These are phyloP conservation scores for Wallacemonas sp. DNA, from an alignment of 208 protist genomes.

Conservation along the genomic window DNA sequence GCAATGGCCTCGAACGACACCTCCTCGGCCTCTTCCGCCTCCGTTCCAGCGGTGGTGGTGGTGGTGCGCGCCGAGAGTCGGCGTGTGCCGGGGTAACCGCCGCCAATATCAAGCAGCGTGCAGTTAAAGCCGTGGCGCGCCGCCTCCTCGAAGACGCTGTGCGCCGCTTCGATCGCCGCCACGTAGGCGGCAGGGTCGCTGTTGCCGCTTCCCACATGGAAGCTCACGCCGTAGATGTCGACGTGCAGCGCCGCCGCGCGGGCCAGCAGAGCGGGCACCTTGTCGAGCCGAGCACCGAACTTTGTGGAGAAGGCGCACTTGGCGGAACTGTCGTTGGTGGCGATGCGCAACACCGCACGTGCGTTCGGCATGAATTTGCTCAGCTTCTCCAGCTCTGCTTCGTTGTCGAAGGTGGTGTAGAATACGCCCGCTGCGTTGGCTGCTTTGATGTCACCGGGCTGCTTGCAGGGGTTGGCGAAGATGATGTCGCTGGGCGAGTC, in stretches of 20 bases:
- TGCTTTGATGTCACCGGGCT: conserved; percentile 46
- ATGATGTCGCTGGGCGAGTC: conserved; percentile 54
- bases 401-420: conserved; percentile 86
- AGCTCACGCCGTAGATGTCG: conserved; percentile 76
- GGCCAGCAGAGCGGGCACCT: conserved; percentile 42
- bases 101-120: conserved; percentile 86
- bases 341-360: conserved; percentile 61
- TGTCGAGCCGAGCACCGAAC: conserved; percentile 61
- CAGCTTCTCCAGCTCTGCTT: conserved; percentile 76
- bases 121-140: conserved; percentile 60
- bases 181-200: conserved; percentile 51
- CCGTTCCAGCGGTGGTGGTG: not conserved
- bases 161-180: conserved; percentile 47
- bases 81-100: conserved; percentile 72
- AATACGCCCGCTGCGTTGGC: conserved; percentile 49
- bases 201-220: conserved; percentile 91
- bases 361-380: conserved; percentile 41
- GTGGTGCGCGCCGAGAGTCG: not conserved
- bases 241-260: conserved; percentile 32
- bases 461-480: conserved; percentile 91
- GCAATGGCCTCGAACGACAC: conserved; percentile 57
- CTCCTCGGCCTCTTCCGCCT: not conserved
- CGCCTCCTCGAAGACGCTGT: conserved; percentile 61
- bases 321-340: conserved; percentile 64
- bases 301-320: conserved; percentile 79